Conservation (phyloP, 2,329 filamentous ascomycete genomes). For the Elsinoe australis region DNA sequence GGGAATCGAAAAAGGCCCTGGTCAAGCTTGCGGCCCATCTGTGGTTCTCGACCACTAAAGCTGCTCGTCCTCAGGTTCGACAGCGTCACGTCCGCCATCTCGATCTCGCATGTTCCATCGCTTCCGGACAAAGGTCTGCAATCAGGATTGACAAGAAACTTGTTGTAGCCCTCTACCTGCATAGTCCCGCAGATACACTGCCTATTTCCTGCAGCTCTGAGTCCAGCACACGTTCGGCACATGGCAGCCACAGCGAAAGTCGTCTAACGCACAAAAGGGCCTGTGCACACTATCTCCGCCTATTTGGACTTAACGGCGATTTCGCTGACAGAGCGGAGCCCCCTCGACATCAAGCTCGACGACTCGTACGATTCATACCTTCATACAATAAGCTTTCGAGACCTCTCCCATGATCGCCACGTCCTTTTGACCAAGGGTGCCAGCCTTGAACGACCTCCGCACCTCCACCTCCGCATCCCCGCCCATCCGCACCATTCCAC, state of each 20-base stretch:
- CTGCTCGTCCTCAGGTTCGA: too few relatives aligned
- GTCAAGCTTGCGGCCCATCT: neutral
- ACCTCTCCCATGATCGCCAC: neutral
- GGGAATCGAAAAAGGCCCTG: neutral
- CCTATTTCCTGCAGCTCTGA: slow-evolving; percentile 4
- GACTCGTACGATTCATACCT: neutral
- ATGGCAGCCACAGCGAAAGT: slow-evolving; percentile 1
- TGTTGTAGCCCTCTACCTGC: too few relatives aligned
- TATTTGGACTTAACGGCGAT: slow-evolving; percentile 3
- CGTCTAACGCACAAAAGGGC: neutral
- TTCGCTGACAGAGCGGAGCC: slow-evolving; percentile 2
- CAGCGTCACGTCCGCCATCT: too few relatives aligned
- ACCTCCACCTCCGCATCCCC: neutral
- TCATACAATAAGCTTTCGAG: neutral
- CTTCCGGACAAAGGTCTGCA: too few relatives aligned
- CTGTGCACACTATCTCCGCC: slow-evolving; percentile 7
- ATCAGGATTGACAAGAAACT: too few relatives aligned
- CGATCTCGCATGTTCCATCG: too few relatives aligned
- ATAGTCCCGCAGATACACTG: neutral
- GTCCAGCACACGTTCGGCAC: slow-evolving; percentile 1
- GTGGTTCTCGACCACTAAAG: neutral
- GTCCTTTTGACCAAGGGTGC: too few relatives aligned
- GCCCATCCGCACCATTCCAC: neutral
- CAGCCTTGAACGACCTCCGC: neutral
- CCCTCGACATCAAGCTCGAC: neutral